Conservation (phyloP, 495 filamentous ascomycete species). For the Lasiosphaeria ovina region DNA sequence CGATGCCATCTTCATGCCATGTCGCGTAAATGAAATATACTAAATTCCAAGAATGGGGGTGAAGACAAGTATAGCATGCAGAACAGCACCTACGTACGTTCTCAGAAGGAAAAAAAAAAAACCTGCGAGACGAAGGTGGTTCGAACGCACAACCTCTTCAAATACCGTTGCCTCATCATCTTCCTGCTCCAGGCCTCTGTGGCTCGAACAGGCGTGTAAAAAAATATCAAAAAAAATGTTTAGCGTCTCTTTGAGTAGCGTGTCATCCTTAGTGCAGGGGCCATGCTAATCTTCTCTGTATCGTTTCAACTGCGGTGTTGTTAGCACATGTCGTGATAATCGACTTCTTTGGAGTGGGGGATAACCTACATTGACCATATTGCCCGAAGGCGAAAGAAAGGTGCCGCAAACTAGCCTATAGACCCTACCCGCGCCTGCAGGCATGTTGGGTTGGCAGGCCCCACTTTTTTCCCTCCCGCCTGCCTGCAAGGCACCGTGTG, state of each 20-base stretch:
- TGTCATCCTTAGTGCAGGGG: conserved; percentile 99
- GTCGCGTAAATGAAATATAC: too few relatives aligned
- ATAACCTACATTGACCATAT: conserved; percentile 37
- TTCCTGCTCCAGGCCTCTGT: not conserved
- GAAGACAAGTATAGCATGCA: too few relatives aligned
- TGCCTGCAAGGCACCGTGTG: too few relatives aligned
- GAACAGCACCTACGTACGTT: too few relatives aligned
- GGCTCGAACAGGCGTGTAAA: not conserved
- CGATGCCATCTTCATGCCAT: too few relatives aligned
- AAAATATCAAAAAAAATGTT: conserved; percentile 23
- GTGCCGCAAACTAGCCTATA: not conserved
- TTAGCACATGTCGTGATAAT: conserved; percentile 14
- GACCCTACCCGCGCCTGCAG: not conserved
- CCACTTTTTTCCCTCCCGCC: not conserved
- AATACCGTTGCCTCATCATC: not conserved
- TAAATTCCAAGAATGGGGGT: too few relatives aligned
- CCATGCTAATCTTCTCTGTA: conserved; percentile 95
- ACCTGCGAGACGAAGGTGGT: not conserved
- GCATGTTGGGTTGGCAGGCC: not conserved
- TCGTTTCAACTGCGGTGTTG: conserved; percentile 30
- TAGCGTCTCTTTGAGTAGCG: conserved; percentile 94
- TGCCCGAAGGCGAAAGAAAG: conserved; percentile 26
- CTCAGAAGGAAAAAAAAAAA: conserved; percentile 2
- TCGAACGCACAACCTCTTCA: conserved; percentile 21
- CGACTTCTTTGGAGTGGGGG: conserved; percentile 14